Evolutionary conservation across 2,329 filamentous ascomycete genomes (phyloP).

Genomic region (Pseudogymnoascus sp.): DNA sequence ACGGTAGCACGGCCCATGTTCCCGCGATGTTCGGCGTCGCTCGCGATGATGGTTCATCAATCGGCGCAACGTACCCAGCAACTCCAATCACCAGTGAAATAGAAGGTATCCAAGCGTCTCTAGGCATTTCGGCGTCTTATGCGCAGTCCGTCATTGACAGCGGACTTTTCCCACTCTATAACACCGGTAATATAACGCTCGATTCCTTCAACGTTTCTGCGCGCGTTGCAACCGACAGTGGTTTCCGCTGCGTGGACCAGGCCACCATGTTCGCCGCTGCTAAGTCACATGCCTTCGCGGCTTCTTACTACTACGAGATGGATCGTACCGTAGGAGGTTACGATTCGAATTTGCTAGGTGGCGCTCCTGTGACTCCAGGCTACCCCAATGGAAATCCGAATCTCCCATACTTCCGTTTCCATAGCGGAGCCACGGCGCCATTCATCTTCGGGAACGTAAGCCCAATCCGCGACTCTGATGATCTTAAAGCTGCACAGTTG

Average conservation of each 20-base stretch:
- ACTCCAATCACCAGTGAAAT: slow-evolving; percentile 33
- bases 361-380: slow-evolving; percentile 32
- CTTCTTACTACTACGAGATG: slow-evolving; percentile 43
- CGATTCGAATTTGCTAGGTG: slow-evolving; percentile 42
- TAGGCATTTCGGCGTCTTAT: slow-evolving; percentile 37
- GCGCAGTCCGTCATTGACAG: slow-evolving; percentile 35
- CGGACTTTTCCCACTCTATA: slow-evolving; percentile 39
- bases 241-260: slow-evolving; percentile 47
- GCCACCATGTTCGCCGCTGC: slow-evolving; percentile 41
- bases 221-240: slow-evolving; percentile 43
- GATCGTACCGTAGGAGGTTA: slow-evolving; percentile 39
- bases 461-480: slow-evolving; percentile 34
- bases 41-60: slow-evolving; percentile 42
- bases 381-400: slow-evolving; percentile 40
- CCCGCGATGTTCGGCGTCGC: slow-evolving; percentile 43
- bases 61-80: slow-evolving; percentile 35
- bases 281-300: slow-evolving; percentile 33
- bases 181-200: slow-evolving; percentile 42
- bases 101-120: slow-evolving; percentile 35
- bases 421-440: slow-evolving; percentile 36
- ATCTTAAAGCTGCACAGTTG: slow-evolving; percentile 38
- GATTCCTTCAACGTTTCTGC: slow-evolving; percentile 46
- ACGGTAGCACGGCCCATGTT: slow-evolving; percentile 38
- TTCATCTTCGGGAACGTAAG: slow-evolving; percentile 39
- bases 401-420: slow-evolving; percentile 44